phyloP scores from a whole-genome alignment of 352 stramenopile genomes.

The Labyrinthula sp. region DNA sequence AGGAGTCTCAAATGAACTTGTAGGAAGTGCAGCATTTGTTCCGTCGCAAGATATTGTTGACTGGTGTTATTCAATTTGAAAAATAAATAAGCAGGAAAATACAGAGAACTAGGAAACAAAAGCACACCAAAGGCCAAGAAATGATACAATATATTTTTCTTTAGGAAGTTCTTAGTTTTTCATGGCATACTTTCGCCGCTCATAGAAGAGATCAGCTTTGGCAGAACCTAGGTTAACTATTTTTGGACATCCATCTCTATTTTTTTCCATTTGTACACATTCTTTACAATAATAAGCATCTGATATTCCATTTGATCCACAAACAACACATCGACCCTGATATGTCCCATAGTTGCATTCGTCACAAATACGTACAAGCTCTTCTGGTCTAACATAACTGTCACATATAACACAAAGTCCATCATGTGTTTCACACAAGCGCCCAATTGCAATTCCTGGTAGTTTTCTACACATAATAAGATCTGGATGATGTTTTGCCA shows the following conservation, averaged over 20 bases:
- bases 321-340: conserved; percentile 83
- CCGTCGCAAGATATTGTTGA: no score
- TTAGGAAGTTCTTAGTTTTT: no score
- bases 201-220: conserved; percentile 90
- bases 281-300: conserved; percentile 99
- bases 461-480: conserved; percentile 99
- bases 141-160: no score
- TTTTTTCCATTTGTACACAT: conserved; percentile 83
- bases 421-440: conserved; percentile 96
- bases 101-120: no score
- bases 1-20: no score
- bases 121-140: no score
- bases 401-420: conserved; percentile 98
- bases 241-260: conserved; percentile 94
- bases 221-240: conserved; percentile 83
- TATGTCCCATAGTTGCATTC: conserved; percentile 99
- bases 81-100: no score
- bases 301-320: conserved; percentile 79
- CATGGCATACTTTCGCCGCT: conserved; percentile 90
- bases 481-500: conserved; percentile 99
- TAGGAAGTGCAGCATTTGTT: no score
- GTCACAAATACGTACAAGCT: conserved; percentile 92
- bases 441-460: conserved; percentile 75
- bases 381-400: conserved; percentile 90
- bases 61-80: no score